Percentiles rank a stretch among this genome's conserved stretches.
phyloP scores from a whole-genome alignment of 441 rosid genomes.

The Cnidoscolus chayamansa region DNA sequence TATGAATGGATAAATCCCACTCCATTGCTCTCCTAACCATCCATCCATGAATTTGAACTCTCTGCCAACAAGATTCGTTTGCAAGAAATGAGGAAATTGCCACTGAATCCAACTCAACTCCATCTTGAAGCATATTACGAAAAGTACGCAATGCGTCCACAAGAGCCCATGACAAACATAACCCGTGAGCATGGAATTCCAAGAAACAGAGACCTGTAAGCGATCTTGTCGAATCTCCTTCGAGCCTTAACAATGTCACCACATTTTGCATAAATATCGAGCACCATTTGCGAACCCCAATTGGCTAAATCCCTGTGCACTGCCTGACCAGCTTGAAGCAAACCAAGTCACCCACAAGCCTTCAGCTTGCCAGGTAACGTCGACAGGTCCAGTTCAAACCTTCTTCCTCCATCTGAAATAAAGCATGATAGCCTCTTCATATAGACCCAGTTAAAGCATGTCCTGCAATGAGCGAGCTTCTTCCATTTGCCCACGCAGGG shows the following conservation, averaged over 20 bases:
- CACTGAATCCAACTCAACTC: constrained; percentile 62
- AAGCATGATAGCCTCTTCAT: constrained; percentile 78
- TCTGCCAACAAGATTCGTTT: constrained; percentile 42
- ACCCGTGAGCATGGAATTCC: constrained; percentile 74
- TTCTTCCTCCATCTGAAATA: constrained; percentile 87
- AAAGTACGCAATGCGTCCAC: constrained; percentile 49
- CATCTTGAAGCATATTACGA: constrained; percentile 46
- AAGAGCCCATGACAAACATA: constrained; percentile 58
- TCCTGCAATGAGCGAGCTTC: constrained; percentile 69
- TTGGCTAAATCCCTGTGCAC: constrained; percentile 70
- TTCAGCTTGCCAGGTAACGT: constrained; percentile 81
- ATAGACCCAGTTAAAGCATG: constrained; percentile 55
- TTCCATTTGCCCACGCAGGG: constrained; percentile 44
- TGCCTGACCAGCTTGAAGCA: constrained; percentile 62
- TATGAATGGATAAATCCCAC: constrained; percentile 50
- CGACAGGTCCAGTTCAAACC: constrained; percentile 65
- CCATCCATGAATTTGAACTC: constrained; percentile 72
- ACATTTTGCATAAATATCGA: constrained; percentile 87
- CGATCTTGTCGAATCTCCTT: constrained; percentile 59
- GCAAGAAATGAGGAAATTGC: constrained; percentile 65
- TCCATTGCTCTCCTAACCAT: constrained; percentile 52
- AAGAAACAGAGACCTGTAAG: constrained; percentile 49
- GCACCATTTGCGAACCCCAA: constrained; percentile 56
- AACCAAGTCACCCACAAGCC: constrained; percentile 78
- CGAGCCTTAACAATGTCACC: constrained; percentile 78